Percentiles rank a stretch among this genome's conserved stretches.
phyloP scores from a whole-genome alignment of 176 grass and related monocot species.

The Musa troglodytarum region DNA sequence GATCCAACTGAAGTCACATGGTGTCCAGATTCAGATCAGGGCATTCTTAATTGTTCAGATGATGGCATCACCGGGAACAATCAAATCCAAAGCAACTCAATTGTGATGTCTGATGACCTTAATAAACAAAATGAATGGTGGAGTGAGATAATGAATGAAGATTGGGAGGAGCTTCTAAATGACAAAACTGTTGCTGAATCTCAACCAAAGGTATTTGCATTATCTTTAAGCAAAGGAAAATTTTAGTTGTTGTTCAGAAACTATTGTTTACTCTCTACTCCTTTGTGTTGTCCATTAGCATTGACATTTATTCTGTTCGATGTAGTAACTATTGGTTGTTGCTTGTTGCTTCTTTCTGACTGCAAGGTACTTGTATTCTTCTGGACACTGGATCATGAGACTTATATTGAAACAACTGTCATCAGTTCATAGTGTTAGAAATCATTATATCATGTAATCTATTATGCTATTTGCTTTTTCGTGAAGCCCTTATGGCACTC shows the following conservation, averaged over 20 bases:
- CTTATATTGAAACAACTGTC: background rate
- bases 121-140: conserved; percentile 29
- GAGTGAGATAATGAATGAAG: conserved; percentile 33
- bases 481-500: background rate
- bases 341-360: background rate
- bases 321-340: background rate
- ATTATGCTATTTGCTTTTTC: background rate
- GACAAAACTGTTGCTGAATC: conserved; percentile 20
- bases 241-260: background rate
- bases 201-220: conserved; percentile 23
- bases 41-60: conserved; percentile 1
- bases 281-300: background rate
- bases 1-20: conserved; percentile 23
- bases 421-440: background rate
- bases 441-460: background rate
- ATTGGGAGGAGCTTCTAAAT: conserved; percentile 38
- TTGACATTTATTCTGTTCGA: background rate
- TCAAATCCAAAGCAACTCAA: background rate
- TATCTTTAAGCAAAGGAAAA: background rate
- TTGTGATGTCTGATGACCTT: conserved; percentile 21
- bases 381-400: background rate
- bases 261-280: background rate
- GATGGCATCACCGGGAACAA: background rate
- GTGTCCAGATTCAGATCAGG: conserved; percentile 18
- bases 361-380: background rate